Percentiles rank a stretch among this genome's conserved stretches.
phyloP scores from a whole-genome alignment of 345 rosid species.

The Zanthoxylum bungeanum region DNA sequence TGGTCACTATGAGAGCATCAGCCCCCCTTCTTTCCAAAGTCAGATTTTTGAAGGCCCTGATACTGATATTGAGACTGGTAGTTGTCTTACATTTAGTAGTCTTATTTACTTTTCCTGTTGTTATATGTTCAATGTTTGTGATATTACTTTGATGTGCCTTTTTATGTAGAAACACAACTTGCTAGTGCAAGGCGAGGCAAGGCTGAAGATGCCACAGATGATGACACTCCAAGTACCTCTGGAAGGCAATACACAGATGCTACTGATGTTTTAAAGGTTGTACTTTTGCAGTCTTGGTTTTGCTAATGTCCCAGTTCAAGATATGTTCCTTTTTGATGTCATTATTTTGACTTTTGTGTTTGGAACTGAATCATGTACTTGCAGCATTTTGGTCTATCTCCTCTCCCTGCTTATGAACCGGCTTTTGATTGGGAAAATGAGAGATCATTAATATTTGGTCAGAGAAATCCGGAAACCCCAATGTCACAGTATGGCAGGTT shows the following conservation, averaged over 20 bases:
- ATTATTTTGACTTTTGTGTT: not conserved
- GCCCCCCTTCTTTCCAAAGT: slow-evolving; percentile 63
- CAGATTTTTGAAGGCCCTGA: slow-evolving; percentile 98
- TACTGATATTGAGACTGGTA: slow-evolving; percentile 94
- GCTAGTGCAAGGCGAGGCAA: slow-evolving; percentile 68
- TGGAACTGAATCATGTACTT: slow-evolving; percentile 14
- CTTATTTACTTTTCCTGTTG: not conserved
- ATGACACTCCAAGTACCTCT: slow-evolving; percentile 72
- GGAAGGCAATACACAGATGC: slow-evolving; percentile 69
- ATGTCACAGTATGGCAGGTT: slow-evolving; percentile 68
- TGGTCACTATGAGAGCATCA: slow-evolving; percentile 70
- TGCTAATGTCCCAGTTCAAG: not conserved
- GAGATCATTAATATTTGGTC: slow-evolving; percentile 87
- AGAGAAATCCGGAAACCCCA: slow-evolving; percentile 83
- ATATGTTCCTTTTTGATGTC: not conserved
- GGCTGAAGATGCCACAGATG: slow-evolving; percentile 60
- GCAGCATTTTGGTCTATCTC: slow-evolving; percentile 91
- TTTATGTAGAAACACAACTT: slow-evolving; percentile 68
- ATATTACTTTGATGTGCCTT: slow-evolving; percentile 13
- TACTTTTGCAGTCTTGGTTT: not conserved
- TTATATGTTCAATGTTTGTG: slow-evolving; percentile 1
- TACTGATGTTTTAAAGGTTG: slow-evolving; percentile 48
- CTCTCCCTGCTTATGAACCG: slow-evolving; percentile 98
- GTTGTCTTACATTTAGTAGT: not conserved
- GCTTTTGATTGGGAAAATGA: slow-evolving; percentile 99